Conservation (phyloP, 345 rosid species). For the Excoecaria cochinchinensis region DNA sequence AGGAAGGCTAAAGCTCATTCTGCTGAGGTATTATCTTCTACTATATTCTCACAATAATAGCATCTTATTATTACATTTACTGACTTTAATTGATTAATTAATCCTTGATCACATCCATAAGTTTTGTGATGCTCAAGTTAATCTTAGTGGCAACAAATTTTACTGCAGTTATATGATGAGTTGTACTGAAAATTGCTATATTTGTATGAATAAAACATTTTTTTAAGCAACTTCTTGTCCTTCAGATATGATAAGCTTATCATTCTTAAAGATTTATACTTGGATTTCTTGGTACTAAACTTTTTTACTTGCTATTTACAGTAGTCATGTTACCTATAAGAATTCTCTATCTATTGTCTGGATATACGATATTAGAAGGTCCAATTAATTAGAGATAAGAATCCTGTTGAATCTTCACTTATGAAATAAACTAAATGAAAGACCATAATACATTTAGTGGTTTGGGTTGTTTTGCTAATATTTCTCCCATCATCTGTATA, state of each 20-base stretch:
- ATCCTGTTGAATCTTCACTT: neutral
- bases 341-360: neutral
- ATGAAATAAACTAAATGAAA: neutral
- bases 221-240: neutral
- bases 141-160: neutral
- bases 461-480: neutral
- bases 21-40: conserved; percentile 58
- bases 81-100: neutral
- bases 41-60: neutral
- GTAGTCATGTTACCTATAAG: neutral
- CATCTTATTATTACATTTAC: neutral
- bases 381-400: neutral
- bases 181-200: neutral
- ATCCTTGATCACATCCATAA: neutral
- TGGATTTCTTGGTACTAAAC: neutral
- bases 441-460: neutral
- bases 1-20: conserved; percentile 67
- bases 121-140: neutral
- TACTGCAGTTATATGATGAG: neutral
- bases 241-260: neutral
- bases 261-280: neutral
- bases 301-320: no score
- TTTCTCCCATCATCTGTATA: neutral
- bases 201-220: neutral
- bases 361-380: neutral